Base-by-base conservation (phyloP, 2,329 filamentous ascomycete genomes). In the Fusarium sp. region DNA sequence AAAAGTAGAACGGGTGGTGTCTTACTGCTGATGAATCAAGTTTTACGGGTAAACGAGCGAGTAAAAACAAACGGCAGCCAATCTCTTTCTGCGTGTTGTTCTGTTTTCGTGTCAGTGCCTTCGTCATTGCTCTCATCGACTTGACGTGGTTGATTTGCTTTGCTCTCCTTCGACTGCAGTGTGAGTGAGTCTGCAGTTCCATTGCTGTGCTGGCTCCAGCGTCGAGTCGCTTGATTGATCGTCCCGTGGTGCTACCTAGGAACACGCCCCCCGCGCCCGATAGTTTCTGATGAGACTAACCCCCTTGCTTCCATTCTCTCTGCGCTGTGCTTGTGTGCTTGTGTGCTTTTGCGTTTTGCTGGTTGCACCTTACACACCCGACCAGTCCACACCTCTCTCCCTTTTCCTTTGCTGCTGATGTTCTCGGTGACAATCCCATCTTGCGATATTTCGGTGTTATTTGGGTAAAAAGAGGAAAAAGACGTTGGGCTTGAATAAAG, bases 121-220 rank as follows among this genome's bases (percentile, higher is more conserved):
- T 58, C 62, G 67, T 70, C 63, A 71, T 64, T 68, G 53, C 67
- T 45, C 57, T 68, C 62, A 62, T 62, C 32, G 62, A 68, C 67
- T 64, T 64, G 61, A 64, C 58, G 61, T 64, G 61, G 49, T 67
- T 70, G 67, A 69, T 63, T 63, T 69, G 65, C 62, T 64, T 68
- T 53, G 64, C 48, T 48, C 45, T 58, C 25, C 41, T 55, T 52
- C 48, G 55, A 62, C 59, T 62, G 59, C 57, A 62, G 61, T 66
- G 55, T 60, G 64, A 45, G 49, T 54, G 60, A 38, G 53, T 27
- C 62, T 70, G 62, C 62, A 70, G 62, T 61, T 66, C 43, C 55
- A 66, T 66, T 70, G 67, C 67, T 70, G 62, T 57, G 67, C 58
- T 70, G 67, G 67, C 67, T 70, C 67, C 67, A 70, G 63, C 67